Base-by-base conservation (phyloP, 371 early-diverging fungal genomes). In the Mucor lusitanicus region DNA sequence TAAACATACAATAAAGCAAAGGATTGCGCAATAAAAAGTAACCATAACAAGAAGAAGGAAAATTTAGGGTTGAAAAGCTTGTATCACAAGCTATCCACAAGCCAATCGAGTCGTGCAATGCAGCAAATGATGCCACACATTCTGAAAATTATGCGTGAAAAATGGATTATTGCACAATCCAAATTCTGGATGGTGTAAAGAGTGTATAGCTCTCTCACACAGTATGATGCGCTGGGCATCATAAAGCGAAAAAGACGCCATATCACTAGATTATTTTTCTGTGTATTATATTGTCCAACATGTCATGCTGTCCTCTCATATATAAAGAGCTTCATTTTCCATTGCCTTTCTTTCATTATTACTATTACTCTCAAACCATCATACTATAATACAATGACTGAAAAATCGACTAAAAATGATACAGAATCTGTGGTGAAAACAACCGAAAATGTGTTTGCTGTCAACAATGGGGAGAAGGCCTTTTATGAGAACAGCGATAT, bases 101-200 rank as follows among this genome's bases (percentile, higher is more conserved):
- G 19, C 44, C 44, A 44, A 44, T 44, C 2, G 42, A 44, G 44
- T 44, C 19, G n/a, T 44, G 19, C 37, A 44, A 44, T 33, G 44
- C 7, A 44, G 8, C 33, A 33, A 17, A 53, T 53, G 53, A 27
- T 53, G 27, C 53, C 53, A 53, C 53, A 25, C 27, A 53, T 13
- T 25, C 53, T 27, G 27, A 25, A 27, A 23, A 53, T 53, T 53
- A 53, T 53, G 53, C 12, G 12, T 23, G 11, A 21, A 27, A 53
- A 53, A 19, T 44, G 6, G 19, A 44, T 0, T 44, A 53, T 53
- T 53, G 53, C 56, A 64, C 64, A 61, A 62, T 62, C 6, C 59
- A 65, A 59, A 67, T 53, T 53, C 53, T 13, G 7, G 13, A 12
- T 53, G 23, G 27, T 53, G 27, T 53, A 27, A 25, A 27, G 33